These are phyloP conservation scores for Fusarium irregulare DNA, from an alignment of 2,329 filamentous ascomycete genomes.

Conservation along the genomic window DNA sequence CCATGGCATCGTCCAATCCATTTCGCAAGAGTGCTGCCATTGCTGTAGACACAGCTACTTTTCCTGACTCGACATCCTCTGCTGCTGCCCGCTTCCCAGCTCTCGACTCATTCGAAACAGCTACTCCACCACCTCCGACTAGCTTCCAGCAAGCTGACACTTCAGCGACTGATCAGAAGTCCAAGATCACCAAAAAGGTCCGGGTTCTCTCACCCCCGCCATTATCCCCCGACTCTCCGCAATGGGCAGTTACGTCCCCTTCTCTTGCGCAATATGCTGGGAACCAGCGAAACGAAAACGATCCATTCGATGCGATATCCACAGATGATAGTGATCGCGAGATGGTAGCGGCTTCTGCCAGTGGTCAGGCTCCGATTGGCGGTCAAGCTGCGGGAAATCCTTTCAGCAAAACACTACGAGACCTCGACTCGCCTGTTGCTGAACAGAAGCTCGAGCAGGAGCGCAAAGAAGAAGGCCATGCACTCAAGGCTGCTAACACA, in stretches of 20 bases:
- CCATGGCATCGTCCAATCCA: constrained; percentile 60
- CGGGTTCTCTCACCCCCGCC: constrained; percentile 74
- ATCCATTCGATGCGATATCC: constrained; percentile 50
- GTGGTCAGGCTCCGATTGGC: constrained; percentile 39
- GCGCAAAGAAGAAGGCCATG: constrained; percentile 48
- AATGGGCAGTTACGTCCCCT: constrained; percentile 49
- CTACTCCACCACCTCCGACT: constrained; percentile 44
- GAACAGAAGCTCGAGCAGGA: constrained; percentile 50
- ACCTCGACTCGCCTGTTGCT: constrained; percentile 56
- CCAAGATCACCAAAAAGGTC: constrained; percentile 73
- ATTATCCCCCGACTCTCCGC: constrained; percentile 65
- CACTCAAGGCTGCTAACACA: constrained; percentile 49
- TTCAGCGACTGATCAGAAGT: constrained; percentile 53
- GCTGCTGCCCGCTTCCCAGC: constrained; percentile 40
- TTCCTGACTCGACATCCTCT: constrained; percentile 14
- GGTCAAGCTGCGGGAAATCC: constrained; percentile 52
- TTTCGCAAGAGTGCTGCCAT: constrained; percentile 59
- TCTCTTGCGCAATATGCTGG: constrained; percentile 47
- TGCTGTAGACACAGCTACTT: constrained; percentile 36
- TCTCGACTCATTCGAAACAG: constrained; percentile 48
- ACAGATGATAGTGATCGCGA: constrained; percentile 48
- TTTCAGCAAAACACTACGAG: constrained; percentile 67
- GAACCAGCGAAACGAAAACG: constrained; percentile 41
- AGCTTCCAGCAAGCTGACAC: constrained; percentile 44
- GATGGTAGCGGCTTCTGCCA: constrained; percentile 38